phyloP scores from a whole-genome alignment of 805 yeast species.

The Metschnikowia henanensis region DNA sequence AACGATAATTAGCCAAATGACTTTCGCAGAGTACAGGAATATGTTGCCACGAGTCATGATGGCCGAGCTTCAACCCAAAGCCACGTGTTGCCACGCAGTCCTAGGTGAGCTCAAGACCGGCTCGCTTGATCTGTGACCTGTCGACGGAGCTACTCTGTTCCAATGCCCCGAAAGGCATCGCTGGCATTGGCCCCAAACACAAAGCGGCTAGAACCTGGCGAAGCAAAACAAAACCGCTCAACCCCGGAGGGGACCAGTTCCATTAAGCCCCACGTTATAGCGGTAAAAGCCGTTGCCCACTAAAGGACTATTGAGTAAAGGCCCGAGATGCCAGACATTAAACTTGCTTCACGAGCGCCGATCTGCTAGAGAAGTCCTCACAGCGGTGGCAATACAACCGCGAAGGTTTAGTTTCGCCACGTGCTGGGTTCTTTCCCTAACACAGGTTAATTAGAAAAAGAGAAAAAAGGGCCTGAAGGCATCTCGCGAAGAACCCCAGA shows the following conservation, averaged over 20 bases:
- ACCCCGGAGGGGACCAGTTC: conserved; percentile 47
- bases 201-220: conserved; percentile 22
- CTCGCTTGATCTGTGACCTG: conserved; percentile 81
- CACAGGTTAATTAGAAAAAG: conserved; percentile 31
- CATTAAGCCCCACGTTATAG: conserved; percentile 9
- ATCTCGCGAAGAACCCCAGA: neutral
- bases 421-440: conserved; percentile 45
- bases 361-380: conserved; percentile 50
- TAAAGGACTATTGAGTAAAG: conserved; percentile 46
- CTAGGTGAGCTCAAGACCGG: conserved; percentile 59
- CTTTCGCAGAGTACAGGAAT: conserved; percentile 99
- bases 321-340: conserved; percentile 38
- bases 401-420: conserved; percentile 26
- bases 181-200: conserved; percentile 1
- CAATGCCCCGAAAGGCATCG: conserved; percentile 40
- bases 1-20: conserved; percentile 86
- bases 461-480: conserved; percentile 12
- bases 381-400: conserved; percentile 31
- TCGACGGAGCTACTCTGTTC: conserved; percentile 97
- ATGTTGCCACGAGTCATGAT: conserved; percentile 80
- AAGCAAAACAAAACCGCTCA: conserved; percentile 44
- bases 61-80: conserved; percentile 60
- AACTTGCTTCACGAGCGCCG: conserved; percentile 76
- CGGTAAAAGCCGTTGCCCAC: conserved; percentile 22
- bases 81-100: conserved; percentile 28